Evolutionary conservation across 495 filamentous ascomycete species (phyloP), one percentile per base, ranked within the genome.

Genomic region (Lophiostoma macrostomum): DNA sequence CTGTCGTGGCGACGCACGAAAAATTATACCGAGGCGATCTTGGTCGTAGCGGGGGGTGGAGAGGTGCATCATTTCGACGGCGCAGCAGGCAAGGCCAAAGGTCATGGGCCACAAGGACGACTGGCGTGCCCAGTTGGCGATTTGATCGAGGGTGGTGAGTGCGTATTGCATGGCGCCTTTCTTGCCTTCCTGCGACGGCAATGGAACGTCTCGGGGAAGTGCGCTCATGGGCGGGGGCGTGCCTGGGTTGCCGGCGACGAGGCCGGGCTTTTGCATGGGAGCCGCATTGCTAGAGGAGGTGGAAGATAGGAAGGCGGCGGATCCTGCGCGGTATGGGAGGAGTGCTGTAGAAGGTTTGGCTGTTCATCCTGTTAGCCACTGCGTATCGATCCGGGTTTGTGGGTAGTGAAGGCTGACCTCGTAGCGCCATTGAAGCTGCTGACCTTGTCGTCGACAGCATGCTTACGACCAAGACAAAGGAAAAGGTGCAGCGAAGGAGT

Each of bases 61-160:
- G 18, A 96, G 77, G 70, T 96, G 91, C 91, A 96, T 96, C 91
- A 96, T 96, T 70, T 96, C 91, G 56, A 96, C 76, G 70, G 91
- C 91, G 73, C 91, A 96, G 80, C 91, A 96, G 47, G 91, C 91
- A 39, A 96, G 86, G 39, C 91, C 91, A 74, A 96, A 96, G 19
- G 91, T 96, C 89, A 96, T 94, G 65, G 91, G 91, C 91, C 91
- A 96, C 46, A 96, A 75, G 14, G 91, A 96, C 50, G 82, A 81
- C 71, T 96, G 91, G 31, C 91, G 89, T 27, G 86, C 88, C 91
- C 91, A 96, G 74, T 96, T 96, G 67, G 90, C 75, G 66, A 95
- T 80, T 71, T 88, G 84, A 71, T 96, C 91, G 62, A 96, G 80
- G 10, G 91, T 91, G 13, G 91, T 95, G 53, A 98, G 76, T 55